phyloP scores from a whole-genome alignment of 352 stramenopile species.

The Phytophthora syringae region DNA sequence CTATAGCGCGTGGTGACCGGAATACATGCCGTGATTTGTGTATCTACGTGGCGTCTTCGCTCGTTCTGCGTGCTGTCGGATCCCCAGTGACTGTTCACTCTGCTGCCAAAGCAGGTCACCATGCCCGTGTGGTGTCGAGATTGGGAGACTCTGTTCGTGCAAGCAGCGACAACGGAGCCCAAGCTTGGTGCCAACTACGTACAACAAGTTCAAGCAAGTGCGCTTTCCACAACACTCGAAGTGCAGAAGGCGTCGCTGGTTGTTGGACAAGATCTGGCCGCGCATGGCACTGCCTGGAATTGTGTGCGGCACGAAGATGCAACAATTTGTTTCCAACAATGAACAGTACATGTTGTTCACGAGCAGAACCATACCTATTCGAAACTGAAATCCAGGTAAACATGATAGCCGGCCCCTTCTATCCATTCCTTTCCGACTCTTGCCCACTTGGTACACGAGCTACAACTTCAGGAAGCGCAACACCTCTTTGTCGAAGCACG shows the following conservation, averaged over 20 bases:
- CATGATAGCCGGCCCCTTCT: constrained; percentile 11
- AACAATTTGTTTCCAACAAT: too few relatives aligned
- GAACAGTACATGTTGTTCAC: not conserved
- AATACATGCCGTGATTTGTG: constrained; percentile 36
- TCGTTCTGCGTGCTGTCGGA: not conserved
- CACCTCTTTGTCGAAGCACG: constrained; percentile 87
- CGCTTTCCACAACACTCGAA: constrained; percentile 34
- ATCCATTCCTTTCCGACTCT: constrained; percentile 1
- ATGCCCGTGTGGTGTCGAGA: constrained; percentile 21
- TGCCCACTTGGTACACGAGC: constrained; percentile 4
- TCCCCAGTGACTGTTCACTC: constrained; percentile 22
- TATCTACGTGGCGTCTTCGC: constrained; percentile 13
- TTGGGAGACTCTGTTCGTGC: constrained; percentile 49
- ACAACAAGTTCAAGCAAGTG: constrained; percentile 60
- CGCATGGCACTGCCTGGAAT: constrained; percentile 73
- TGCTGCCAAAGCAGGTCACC: not conserved
- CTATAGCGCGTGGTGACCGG: constrained; percentile 9
- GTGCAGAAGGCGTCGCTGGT: constrained; percentile 20
- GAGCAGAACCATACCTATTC: constrained; percentile 17
- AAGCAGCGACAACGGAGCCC: constrained; percentile 3
- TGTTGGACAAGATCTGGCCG: constrained; percentile 55
- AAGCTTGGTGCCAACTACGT: constrained; percentile 69
- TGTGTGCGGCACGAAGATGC: too few relatives aligned
- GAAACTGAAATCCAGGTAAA: constrained; percentile 23
- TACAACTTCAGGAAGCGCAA: constrained; percentile 78